Evolutionary conservation across 1,139 yeast species (phyloP).

Genomic region (Tardiomyces digboiensis): DNA sequence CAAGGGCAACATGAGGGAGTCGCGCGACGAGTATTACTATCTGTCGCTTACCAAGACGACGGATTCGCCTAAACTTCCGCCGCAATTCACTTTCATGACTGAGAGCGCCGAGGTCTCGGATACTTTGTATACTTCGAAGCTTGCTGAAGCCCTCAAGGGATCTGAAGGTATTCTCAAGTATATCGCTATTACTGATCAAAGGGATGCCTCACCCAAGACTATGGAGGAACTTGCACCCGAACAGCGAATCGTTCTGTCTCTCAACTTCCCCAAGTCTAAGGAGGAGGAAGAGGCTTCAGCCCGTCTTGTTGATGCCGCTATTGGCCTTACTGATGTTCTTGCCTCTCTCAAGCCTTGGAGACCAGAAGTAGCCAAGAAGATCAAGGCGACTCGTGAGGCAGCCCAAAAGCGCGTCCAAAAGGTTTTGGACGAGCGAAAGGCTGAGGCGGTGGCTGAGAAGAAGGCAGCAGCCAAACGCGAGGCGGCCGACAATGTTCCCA

Average conservation of each 20-base stretch:
- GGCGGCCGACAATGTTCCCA: constrained; percentile 45
- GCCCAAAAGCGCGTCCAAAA: constrained; percentile 54
- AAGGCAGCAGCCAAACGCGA: constrained; percentile 62
- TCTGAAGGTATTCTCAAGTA: constrained; percentile 49
- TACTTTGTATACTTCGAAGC: constrained; percentile 43
- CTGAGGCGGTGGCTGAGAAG: constrained; percentile 59
- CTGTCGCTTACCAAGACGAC: constrained; percentile 77
- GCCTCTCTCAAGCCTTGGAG: constrained; percentile 35
- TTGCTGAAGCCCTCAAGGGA: constrained; percentile 39
- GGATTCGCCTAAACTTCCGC: constrained; percentile 63
- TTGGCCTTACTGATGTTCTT: constrained; percentile 45
- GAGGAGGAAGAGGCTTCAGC: constrained; percentile 39
- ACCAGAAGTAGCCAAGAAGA: constrained; percentile 66
- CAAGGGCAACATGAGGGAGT: constrained; percentile 70
- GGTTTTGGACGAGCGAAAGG: constrained; percentile 47
- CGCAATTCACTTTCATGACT: constrained; percentile 73
- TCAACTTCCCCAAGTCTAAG: constrained; percentile 38
- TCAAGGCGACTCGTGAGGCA: constrained; percentile 62
- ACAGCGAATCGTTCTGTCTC: constrained; percentile 46
- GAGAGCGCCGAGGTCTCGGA: constrained; percentile 80
- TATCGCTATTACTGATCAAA: constrained; percentile 78
- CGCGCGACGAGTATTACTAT: constrained; percentile 69
- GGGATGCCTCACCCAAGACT: constrained; percentile 49
- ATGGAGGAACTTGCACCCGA: constrained; percentile 42
- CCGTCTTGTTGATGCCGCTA: constrained; percentile 40